Evolutionary conservation across 169 alveolate genomes (phyloP), one percentile per base, ranked within the genome.

Genomic region (Sarcocystis neurona): DNA sequence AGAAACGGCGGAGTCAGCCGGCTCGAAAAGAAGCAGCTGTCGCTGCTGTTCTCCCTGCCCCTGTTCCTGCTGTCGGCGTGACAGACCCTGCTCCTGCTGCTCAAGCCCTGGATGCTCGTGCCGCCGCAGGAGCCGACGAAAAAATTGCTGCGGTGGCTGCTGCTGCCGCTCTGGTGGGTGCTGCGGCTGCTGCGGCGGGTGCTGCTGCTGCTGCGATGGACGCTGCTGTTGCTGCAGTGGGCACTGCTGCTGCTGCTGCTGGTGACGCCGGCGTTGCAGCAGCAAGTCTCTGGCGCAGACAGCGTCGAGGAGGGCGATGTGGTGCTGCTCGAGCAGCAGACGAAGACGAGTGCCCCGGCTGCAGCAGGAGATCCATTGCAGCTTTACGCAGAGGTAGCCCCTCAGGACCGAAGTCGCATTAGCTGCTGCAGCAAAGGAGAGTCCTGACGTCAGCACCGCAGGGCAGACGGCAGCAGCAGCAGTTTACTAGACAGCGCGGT

Each of bases 301-400:
- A 43, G 1, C 84, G 58, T 75, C 84, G 30, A 46, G 44, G 18
- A 75, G 68, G 1, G 70, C 10, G 37, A 79, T 4, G 74, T 79
- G 34, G 15, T 74, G 70, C 37, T 47, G 2, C 74, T 79, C 87
- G 39, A 79, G 58, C 63, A 79, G 74, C 27, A 79, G 32, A 34
- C 87, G 70, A 43, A 48, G 56, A 27, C 39, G 34, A n/a, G 47
- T 27, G 50, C 72, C 53, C 5, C 44, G 74, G 8, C 50, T 48
- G 88, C 88, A 90, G 37, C 79, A 72, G 8, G 89, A 58, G 86
- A 90, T 74, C 93, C 93, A 90, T 39, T 66, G 80, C n/a, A 90
- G 77, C 6, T 88, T 90, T 41, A 90, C 90, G 39, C 87, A 89
- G 37, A 90, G 88, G 43, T 90, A 90, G 48, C 93, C 93, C 68